These are phyloP conservation scores for Fusarium austroafricanum DNA, from an alignment of 2,329 filamentous ascomycete genomes.

Conservation along the genomic window DNA sequence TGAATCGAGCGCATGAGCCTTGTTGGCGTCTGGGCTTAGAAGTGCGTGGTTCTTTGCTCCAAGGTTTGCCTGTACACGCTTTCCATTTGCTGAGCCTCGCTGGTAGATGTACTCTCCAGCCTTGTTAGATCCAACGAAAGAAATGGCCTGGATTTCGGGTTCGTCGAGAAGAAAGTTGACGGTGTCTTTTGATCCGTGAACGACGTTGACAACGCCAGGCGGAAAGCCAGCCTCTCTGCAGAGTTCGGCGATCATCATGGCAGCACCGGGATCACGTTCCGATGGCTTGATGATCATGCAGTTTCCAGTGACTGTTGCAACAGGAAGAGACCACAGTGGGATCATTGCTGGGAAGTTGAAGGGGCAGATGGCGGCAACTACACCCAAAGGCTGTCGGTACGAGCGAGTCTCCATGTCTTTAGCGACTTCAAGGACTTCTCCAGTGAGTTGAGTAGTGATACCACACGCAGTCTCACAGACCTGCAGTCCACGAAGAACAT, in stretches of 20 bases:
- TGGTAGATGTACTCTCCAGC: conserved; percentile 84
- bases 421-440: conserved; percentile 81
- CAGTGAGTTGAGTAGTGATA: conserved; percentile 78
- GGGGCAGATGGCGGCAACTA: conserved; percentile 82
- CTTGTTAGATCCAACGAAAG: conserved; percentile 83
- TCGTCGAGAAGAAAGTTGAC: conserved; percentile 85
- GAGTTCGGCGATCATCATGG: conserved; percentile 83
- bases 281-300: conserved; percentile 83
- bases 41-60: conserved; percentile 87
- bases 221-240: conserved; percentile 81
- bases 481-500: conserved; percentile 79
- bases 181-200: conserved; percentile 79
- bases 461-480: conserved; percentile 81
- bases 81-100: conserved; percentile 79
- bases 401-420: conserved; percentile 87
- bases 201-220: conserved; percentile 78
- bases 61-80: conserved; percentile 84
- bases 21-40: conserved; percentile 82
- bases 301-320: conserved; percentile 82
- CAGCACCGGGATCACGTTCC: conserved; percentile 80
- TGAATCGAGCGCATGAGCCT: conserved; percentile 82
- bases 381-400: conserved; percentile 78
- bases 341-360: conserved; percentile 92
- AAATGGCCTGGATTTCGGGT: conserved; percentile 81
- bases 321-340: conserved; percentile 82